A percentile compares a stretch with the other conserved stretches of the same genome.
These are phyloP conservation scores for Aspergillus sojae DNA, from an alignment of 2,329 filamentous ascomycete genomes.

Conservation along the genomic window DNA sequence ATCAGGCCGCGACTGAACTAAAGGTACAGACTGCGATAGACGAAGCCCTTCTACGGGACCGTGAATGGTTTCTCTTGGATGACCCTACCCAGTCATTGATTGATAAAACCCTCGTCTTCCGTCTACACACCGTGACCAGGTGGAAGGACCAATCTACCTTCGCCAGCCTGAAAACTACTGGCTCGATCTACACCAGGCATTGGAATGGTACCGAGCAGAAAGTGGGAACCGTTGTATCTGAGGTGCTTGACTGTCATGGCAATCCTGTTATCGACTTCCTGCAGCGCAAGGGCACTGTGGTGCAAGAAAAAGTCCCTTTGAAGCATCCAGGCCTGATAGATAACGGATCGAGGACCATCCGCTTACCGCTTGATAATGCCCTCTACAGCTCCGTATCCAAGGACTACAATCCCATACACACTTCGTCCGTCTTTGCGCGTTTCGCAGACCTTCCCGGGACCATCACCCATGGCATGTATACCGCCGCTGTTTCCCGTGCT, in stretches of 20 bases:
- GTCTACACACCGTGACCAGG: neutral
- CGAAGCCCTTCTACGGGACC: slow-evolving; percentile 1
- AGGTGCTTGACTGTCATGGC: neutral
- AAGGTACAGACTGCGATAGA: neutral
- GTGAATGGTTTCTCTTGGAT: slow-evolving; percentile 9
- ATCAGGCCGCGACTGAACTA: neutral
- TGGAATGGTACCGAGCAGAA: slow-evolving; percentile 2
- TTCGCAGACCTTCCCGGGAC: slow-evolving; percentile 92
- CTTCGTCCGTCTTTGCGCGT: slow-evolving; percentile 87
- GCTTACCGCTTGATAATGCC: slow-evolving; percentile 70
- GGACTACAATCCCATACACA: slow-evolving; percentile 97
- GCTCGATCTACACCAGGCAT: neutral
- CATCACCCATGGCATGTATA: slow-evolving; percentile 98
- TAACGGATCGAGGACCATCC: slow-evolving; percentile 72
- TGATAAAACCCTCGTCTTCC: slow-evolving; percentile 6
- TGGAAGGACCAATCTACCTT: neutral
- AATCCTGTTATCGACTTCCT: slow-evolving; percentile 14
- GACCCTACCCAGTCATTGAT: neutral
- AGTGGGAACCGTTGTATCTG: neutral
- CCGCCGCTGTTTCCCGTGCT: slow-evolving; percentile 88
- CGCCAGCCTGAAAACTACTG: neutral
- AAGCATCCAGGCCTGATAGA: slow-evolving; percentile 3
- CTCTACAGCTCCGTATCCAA: slow-evolving; percentile 66
- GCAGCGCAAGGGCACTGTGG: slow-evolving; percentile 1
- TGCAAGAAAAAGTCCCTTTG: neutral